Percentiles rank a stretch among this genome's conserved stretches.
Evolutionary conservation across 768 basidiomycete genomes (phyloP).

Genomic region (Peribolospora kevripleyi): DNA sequence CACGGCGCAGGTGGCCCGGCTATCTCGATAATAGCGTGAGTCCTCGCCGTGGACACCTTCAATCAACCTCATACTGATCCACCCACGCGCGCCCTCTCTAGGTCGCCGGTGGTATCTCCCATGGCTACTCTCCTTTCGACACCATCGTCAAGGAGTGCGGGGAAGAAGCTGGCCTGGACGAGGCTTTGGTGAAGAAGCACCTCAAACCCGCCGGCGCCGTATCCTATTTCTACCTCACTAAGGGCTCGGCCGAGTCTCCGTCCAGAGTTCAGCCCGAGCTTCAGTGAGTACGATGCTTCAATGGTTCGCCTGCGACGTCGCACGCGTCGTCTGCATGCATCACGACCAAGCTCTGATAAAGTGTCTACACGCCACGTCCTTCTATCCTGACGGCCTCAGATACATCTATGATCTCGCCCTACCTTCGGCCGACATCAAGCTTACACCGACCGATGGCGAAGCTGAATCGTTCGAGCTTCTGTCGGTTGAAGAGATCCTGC

Average conservation of each 20-base stretch:
- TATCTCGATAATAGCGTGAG: constrained; percentile 60
- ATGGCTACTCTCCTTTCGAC: constrained; percentile 46
- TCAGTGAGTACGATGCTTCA: neutral
- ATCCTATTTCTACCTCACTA: constrained; percentile 55
- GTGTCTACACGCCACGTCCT: constrained; percentile 23
- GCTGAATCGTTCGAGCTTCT: constrained; percentile 82
- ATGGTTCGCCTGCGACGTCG: neutral
- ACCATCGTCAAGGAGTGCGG: constrained; percentile 68
- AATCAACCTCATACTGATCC: neutral
- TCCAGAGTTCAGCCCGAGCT: constrained; percentile 42
- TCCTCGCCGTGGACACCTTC: neutral
- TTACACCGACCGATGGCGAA: constrained; percentile 54
- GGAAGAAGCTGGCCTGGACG: constrained; percentile 70
- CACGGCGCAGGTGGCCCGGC: constrained; percentile 42
- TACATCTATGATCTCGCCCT: constrained; percentile 64
- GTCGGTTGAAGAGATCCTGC: constrained; percentile 34
- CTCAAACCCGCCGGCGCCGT: constrained; percentile 40
- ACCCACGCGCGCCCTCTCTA: constrained; percentile 2
- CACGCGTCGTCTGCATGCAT: neutral
- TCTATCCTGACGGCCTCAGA: constrained; percentile 22
- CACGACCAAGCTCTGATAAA: constrained; percentile 44
- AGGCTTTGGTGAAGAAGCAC: constrained; percentile 35
- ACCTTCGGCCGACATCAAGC: constrained; percentile 22
- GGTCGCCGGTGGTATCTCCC: constrained; percentile 64
- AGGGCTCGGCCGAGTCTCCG: constrained; percentile 11